A percentile compares a stretch with the other conserved stretches of the same genome.
These are phyloP conservation scores for Groenewaldozyma tartarivorans DNA, from an alignment of 805 yeast species.

Conservation along the genomic window DNA sequence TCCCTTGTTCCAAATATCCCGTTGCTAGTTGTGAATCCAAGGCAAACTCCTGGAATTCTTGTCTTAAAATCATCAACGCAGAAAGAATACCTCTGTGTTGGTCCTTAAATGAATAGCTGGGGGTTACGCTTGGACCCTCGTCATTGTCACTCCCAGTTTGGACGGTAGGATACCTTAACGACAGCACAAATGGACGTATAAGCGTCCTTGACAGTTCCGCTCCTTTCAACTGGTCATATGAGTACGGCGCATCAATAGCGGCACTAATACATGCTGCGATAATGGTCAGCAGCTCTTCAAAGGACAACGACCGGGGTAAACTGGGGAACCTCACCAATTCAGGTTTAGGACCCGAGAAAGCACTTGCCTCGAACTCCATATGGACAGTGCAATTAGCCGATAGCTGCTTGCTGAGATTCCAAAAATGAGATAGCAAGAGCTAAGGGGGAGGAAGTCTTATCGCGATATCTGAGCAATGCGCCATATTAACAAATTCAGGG, in stretches of 20 bases:
- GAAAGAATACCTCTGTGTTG: constrained; percentile 24
- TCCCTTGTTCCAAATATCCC: constrained; percentile 15
- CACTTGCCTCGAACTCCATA: constrained; percentile 5
- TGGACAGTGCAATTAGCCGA: too few species aligned
- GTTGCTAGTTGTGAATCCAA: constrained; percentile 15
- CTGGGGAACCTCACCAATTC: constrained; percentile 13
- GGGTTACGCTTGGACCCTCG: not conserved
- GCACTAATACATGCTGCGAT: constrained; percentile 19
- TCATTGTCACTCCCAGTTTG: not conserved
- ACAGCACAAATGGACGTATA: constrained; percentile 20
- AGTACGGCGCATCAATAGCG: constrained; percentile 22
- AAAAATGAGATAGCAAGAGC: too few species aligned
- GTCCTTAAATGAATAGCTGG: constrained; percentile 3
- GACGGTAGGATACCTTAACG: constrained; percentile 3
- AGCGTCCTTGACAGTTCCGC: constrained; percentile 18
- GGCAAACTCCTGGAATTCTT: constrained; percentile 19
- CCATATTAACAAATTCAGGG: too few species aligned
- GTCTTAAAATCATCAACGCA: constrained; percentile 22
- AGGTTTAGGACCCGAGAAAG: not conserved
- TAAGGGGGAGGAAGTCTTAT: too few species aligned
- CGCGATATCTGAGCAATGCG: too few species aligned
- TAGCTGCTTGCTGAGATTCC: too few species aligned
- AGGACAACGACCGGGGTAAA: constrained; percentile 16
- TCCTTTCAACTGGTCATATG: constrained; percentile 21
- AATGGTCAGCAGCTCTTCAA: constrained; percentile 18